Evolutionary conservation across 2,329 filamentous ascomycete species (phyloP), one percentile per base, ranked within the genome.

Genomic region (Apiospora sp.): DNA sequence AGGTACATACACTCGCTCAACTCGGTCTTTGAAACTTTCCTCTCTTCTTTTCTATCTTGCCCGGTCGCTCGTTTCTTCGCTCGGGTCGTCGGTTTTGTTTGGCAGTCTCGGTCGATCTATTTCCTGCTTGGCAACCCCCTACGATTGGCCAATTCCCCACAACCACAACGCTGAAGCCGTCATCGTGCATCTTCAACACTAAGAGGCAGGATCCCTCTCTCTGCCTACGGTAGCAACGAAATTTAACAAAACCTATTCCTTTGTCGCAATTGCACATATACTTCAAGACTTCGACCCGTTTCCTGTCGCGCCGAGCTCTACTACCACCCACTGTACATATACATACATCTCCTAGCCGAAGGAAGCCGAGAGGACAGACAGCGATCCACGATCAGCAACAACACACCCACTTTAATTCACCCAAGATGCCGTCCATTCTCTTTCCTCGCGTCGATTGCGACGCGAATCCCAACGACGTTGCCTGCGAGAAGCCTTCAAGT

Each of bases 401-500:
- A 22, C 44, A 37, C 34, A 61, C 22, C 58, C 34, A 41, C 30
- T 64, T 64, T 41, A 64, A 41, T 64, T 41, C 16, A 10, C 34
- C 58, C 34, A 41, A 64, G 58, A 64, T 64, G 58, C 58, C 58
- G 22, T 64, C 58, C 58, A 41, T 64, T 13, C 61, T 78, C 61
- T 46, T 78, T 3, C 46, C 46, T 30, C 77, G 76, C 16, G 75
- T 75, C 1, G 72, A 75, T 24, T 71, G 75, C 5, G 71, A 72
- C 22, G 75, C 75, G 41, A 27, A 34, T 27, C 43, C 61, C 2
- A 58, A 37, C 43, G 34, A 49, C 79, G 77, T 68, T 78, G 79
- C 54, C 0, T 80, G 79, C 74, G 78, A 80, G 73, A 80, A 80
- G 72, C 76, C 77, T 19, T 69, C 74, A 2, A 74, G 73, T 13